Evolutionary conservation across 176 grass and related monocot genomes (phyloP).

Genomic region (Musa beccarii): DNA sequence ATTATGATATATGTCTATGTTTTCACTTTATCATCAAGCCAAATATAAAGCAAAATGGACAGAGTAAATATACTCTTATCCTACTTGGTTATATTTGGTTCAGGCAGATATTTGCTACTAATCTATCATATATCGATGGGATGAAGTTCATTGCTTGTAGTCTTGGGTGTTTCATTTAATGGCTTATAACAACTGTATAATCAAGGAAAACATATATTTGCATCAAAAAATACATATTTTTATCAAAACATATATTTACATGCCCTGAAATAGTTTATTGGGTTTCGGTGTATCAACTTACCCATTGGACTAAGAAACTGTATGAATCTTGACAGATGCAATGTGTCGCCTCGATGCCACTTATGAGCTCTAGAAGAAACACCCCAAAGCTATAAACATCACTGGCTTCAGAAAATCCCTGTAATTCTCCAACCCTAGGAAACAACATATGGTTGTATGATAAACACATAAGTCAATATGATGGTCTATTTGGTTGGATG

Average conservation of each 20-base stretch:
- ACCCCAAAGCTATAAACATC: slow-evolving; percentile 88
- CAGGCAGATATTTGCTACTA: no score
- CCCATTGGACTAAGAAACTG: slow-evolving; percentile 39
- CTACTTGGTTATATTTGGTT: no score
- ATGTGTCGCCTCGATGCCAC: slow-evolving; percentile 35
- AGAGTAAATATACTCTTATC: no score
- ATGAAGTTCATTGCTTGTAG: no score
- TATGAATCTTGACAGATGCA: slow-evolving; percentile 33
- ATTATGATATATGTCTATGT: no score
- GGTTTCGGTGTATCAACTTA: slow-evolving; percentile 26
- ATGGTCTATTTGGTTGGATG: slow-evolving; percentile 4
- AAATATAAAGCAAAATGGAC: no score
- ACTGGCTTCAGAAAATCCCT: slow-evolving; percentile 56
- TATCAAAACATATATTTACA: not conserved
- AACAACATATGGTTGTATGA: not conserved
- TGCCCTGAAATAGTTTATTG: not conserved
- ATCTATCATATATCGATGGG: no score
- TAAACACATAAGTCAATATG: not conserved
- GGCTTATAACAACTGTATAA: no score
- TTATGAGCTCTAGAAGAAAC: slow-evolving; percentile 88
- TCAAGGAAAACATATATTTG: not conserved
- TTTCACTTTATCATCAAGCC: no score
- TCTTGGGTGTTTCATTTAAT: no score
- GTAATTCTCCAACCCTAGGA: slow-evolving; percentile 29
- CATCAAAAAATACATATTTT: not conserved